A percentile compares a stretch with the other conserved stretches of the same genome.
These are phyloP conservation scores for Plasmodium berghei DNA, from an alignment of 169 alveolate species.

Conservation along the genomic window DNA sequence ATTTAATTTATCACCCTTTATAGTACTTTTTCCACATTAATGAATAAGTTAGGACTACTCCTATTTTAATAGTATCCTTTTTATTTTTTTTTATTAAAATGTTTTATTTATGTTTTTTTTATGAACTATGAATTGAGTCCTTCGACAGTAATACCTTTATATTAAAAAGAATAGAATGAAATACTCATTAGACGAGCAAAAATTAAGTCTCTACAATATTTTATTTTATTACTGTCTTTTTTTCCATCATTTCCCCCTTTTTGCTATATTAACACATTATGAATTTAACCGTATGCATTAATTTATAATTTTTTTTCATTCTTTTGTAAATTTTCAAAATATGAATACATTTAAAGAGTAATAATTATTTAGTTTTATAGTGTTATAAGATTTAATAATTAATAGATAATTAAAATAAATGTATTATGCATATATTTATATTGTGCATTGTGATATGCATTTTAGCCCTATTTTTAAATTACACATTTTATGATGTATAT, in stretches of 20 bases:
- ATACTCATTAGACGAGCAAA: slow-evolving; percentile 51
- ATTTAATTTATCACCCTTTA: too few relatives aligned
- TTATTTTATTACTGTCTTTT: slow-evolving; percentile 34
- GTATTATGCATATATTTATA: too few relatives aligned
- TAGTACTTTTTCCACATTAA: too few relatives aligned
- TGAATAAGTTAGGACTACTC: too few relatives aligned
- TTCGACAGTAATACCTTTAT: slow-evolving; percentile 10
- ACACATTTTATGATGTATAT: slow-evolving; percentile 25
- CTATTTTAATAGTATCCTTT: neutral
- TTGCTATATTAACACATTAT: slow-evolving; percentile 1
- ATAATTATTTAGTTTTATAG: too few relatives aligned
- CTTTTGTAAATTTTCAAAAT: too few relatives aligned
- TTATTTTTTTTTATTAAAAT: neutral
- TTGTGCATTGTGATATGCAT: too few relatives aligned
- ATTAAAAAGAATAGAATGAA: slow-evolving; percentile 12
- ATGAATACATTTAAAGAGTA: too few relatives aligned
- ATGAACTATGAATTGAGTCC: neutral
- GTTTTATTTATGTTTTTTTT: neutral
- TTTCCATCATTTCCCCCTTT: neutral
- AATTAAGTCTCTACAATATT: slow-evolving; percentile 15
- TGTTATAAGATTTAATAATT: too few relatives aligned
- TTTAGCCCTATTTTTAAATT: neutral
- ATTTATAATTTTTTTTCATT: too few relatives aligned
- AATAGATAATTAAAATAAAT: too few relatives aligned
- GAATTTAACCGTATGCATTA: too few relatives aligned